Evolutionary conservation across 176 grass and related monocot species (phyloP), one percentile per base, ranked within the genome.

Genomic region (Juncus inflexus): DNA sequence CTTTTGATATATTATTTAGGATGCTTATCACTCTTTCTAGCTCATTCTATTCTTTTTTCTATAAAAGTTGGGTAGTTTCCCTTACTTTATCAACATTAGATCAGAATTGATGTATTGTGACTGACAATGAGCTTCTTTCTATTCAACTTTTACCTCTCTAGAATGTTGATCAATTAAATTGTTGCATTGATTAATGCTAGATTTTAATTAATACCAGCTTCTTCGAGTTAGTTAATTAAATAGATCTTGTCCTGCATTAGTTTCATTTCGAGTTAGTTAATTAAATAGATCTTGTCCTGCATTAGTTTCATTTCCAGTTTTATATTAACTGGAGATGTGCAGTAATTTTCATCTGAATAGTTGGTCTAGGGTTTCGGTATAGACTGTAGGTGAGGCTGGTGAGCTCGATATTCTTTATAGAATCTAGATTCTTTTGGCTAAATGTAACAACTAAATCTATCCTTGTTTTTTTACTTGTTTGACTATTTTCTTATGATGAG

Each of bases 311-410:
- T 52, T 41, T 67, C 42, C 64, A 67, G 64, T 63, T 5, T 13
- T 51, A 12, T 2, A 3, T 3, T 37, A 52, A 37, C 63, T 65
- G 63, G 41, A 35, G 8, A 12, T 10, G 6, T 4, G 15, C 41
- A 9, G 43, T 63, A n/a, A 41, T 15, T 65, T 65, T 39, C 40
- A 49, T 50, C 40, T 67, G 16, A 37, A 50, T 3, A 10, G 37
- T 51, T 35, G 42, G 51, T 66, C 42, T 49, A 66, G 42, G 19
- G 8, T 66, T 66, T 51, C 63, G 43, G 45, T 66, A 50, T 66
- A 50, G 51, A 66, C 63, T 50, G 37, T 28, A 37, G 19, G 39
- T 3, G 19, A 47, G 43, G n/a, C n/a, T n/a, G 40, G n/a, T 37
- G 19, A 47, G 43, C 4, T 47, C 43, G 4, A 6, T 5, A 47